Conservation (phyloP, 1,139 yeast species). For the Blastobotrys capitulatus region DNA sequence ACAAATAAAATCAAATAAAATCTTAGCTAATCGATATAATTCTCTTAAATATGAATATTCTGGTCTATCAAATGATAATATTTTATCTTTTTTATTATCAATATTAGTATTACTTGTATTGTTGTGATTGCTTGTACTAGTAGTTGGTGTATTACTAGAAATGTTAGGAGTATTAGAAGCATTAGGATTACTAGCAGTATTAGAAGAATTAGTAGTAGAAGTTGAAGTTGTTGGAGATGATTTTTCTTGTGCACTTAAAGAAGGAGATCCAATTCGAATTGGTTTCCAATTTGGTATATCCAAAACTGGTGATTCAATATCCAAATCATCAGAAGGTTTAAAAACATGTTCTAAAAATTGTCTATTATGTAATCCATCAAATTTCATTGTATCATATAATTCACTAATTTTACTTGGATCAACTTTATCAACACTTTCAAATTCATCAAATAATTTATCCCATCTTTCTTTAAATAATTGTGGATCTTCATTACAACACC, state of each 20-base stretch:
- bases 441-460: conserved; percentile 94
- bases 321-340: conserved; percentile 51
- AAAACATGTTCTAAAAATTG: conserved; percentile 81
- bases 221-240: neutral
- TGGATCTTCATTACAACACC: conserved; percentile 99
- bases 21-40: conserved; percentile 83
- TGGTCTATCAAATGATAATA: conserved; percentile 59
- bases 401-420: conserved; percentile 97
- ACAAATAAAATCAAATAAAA: conserved; percentile 91
- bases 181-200: neutral
- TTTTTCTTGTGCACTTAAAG: neutral
- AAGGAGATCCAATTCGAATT: conserved; percentile 16
- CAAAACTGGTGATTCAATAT: conserved; percentile 30
- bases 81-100: conserved; percentile 26
- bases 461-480: conserved; percentile 86
- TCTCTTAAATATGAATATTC: conserved; percentile 79
- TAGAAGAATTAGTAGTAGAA: neutral
- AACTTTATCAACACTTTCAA: conserved; percentile 87
- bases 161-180: neutral
- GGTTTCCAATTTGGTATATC: conserved; percentile 38
- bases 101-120: neutral
- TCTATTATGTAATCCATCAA: conserved; percentile 93
- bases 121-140: neutral
- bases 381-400: conserved; percentile 96
- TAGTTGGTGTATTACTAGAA: neutral